Base-by-base conservation (phyloP, 768 basidiomycete species). In the Termitomyces bulborhizus region DNA sequence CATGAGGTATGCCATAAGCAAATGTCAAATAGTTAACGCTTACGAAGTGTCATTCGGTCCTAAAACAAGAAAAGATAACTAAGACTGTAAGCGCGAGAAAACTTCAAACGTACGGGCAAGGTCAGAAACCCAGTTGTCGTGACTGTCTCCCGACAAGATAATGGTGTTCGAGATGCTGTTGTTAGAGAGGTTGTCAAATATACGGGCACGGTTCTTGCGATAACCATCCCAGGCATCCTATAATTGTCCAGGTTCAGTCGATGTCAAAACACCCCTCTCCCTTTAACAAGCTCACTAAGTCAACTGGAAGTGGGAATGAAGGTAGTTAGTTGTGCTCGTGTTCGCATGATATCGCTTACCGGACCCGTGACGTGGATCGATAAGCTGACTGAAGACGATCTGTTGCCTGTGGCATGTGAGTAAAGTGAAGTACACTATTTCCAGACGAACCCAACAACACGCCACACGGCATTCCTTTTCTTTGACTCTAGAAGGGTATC, bases 41-140 rank as follows among this genome's bases (percentile, higher is more conserved):
- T 39, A 50, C 48, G 37, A 50, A n/a, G 48, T 50, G 27, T 50
- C 48, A 16, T 50, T 50, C 16, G 48, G 48, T 18, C 48, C 48
- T 50, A 4, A n/a, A 27, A 39, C 27, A 12, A 39, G 11, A 39
- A 29, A 39, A 6, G 36, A 39, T n/a, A 16, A 27, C 12, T 8
- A 12, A 7, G 16, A n/a, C 6, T 18, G 0, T 3, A 32, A 9
- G 8, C 8, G 8, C 13, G 3, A n/a, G 37, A 34, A 8, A 15
- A 34, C 34, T 6, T 32, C 1, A 27, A 39, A 6, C 48, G 16
- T 39, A 50, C 48, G 48, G 24, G 48, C 48, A 27, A 50, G 48
- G 36, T 50, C 48, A 6, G 37, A 50, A 6, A 50, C 48, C 48
- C 48, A 50, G n/a, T 50, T 50, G 2, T 26, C 48, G n/a, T 50